Evolutionary conservation across 139 green algal species (phyloP).

Genomic region (Protoeuglena noctilucae): DNA sequence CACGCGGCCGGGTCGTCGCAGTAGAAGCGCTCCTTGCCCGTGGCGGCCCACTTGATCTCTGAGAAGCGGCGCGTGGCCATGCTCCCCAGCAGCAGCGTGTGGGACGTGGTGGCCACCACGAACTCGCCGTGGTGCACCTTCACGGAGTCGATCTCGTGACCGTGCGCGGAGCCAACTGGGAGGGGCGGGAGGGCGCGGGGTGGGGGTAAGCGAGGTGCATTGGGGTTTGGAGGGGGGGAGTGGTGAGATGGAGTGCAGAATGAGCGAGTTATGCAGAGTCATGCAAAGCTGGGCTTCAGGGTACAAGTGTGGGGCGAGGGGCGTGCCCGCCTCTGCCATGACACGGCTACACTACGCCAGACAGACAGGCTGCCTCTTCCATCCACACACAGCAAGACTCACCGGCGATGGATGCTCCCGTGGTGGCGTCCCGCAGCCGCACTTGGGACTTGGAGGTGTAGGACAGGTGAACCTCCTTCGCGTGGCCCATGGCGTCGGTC

Average conservation of each 20-base stretch:
- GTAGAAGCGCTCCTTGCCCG: slow-evolving; percentile 40
- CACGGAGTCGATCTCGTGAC: slow-evolving; percentile 47
- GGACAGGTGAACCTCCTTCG: slow-evolving; percentile 64
- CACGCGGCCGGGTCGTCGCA: slow-evolving; percentile 48
- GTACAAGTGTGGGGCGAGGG: too few species aligned
- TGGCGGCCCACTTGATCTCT: slow-evolving; percentile 41
- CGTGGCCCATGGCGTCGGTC: too few species aligned
- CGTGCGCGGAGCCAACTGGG: slow-evolving; percentile 32
- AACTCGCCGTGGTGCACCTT: slow-evolving; percentile 55
- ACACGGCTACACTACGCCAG: too few species aligned
- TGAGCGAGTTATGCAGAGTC: too few species aligned
- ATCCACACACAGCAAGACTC: too few species aligned
- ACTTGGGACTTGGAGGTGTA: slow-evolving; percentile 48
- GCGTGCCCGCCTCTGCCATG: too few species aligned
- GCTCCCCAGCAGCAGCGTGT: slow-evolving; percentile 56
- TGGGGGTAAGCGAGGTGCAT: too few species aligned
- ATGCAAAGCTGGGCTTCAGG: too few species aligned
- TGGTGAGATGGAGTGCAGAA: too few species aligned
- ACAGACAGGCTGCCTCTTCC: too few species aligned
- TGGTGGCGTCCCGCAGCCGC: slow-evolving; percentile 35
- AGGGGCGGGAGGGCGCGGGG: too few species aligned
- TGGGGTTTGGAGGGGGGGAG: too few species aligned
- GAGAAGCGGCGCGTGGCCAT: slow-evolving; percentile 49
- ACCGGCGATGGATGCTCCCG: neutral
- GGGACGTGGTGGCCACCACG: slow-evolving; percentile 45